Evolutionary conservation across 139 green algal genomes (phyloP), one percentile per base, ranked within the genome.

Genomic region (Coelastrella sp.): DNA sequence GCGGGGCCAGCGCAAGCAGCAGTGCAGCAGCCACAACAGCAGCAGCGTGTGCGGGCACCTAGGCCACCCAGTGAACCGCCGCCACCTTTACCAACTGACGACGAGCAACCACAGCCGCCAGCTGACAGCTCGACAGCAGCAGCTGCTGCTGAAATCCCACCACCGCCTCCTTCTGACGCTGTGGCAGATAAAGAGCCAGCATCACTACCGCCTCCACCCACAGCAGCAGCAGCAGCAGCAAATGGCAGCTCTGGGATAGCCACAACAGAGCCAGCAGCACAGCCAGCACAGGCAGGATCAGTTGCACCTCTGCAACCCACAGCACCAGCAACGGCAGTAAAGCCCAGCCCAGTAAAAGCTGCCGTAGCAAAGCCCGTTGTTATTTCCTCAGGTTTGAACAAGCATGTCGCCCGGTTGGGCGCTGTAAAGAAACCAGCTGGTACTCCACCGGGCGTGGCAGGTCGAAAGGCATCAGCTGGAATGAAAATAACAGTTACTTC

Each of bases 131-230:
- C 60, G 56, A 61, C 61, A 77, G 85, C 85, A 56, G 20, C 85
- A 80, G 85, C 71, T n/a, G 19, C 84, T 65, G 7, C 85, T 59
- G 73, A 68, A 81, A 20, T 56, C 32, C 47, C 83, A 80, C 47
- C 13, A 73, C 2, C 73, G 57, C 54, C 73, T 60, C 22, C 10
- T 80, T 20, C 68, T 10, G 20, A 20, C 7, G 57, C 71, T 89
- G 57, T 59, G 75, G 73, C 85, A 56, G 71, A 6, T 73, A 57
- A 68, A 76, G 68, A 76, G 14, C 6, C 73, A 90, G 23, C 85
- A 83, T 56, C 16, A 54, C 56, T 58, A 56, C 47, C 14, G 23
- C 6, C 83, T 23, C 56, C 84, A 13, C 5, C 10, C 23, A n/a
- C 47, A 57, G 23, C 83, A 64, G 83, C 64, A 65, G 83, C 22